Evolutionary conservation across 2,329 filamentous ascomycete species (phyloP).

Genomic region (Dothistroma septosporum): DNA sequence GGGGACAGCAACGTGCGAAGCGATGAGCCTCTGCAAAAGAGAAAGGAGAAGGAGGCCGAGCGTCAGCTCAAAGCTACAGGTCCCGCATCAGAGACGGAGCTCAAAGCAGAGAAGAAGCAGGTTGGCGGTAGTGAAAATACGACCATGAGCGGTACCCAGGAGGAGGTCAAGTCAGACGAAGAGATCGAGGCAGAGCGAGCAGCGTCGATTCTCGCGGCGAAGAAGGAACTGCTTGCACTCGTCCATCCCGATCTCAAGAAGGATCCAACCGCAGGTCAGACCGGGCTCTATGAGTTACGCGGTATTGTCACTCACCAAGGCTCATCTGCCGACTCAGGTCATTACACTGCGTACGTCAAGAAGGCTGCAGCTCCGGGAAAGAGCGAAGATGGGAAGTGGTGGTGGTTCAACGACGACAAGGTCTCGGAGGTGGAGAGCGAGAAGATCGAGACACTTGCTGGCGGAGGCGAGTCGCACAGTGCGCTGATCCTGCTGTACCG

Average conservation of each 20-base stretch:
- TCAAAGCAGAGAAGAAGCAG: conserved; percentile 44
- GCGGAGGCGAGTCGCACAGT: conserved; percentile 77
- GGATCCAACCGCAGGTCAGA: conserved; percentile 84
- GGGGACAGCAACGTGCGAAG: conserved; percentile 27
- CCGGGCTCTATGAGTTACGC: conserved; percentile 88
- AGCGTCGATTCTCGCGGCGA: conserved; percentile 69
- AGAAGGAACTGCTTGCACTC: conserved; percentile 79
- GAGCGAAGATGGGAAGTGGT: conserved; percentile 93
- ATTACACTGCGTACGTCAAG: conserved; percentile 98
- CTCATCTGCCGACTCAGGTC: conserved; percentile 91
- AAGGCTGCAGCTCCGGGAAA: conserved; percentile 79
- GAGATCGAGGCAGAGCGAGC: conserved; percentile 84
- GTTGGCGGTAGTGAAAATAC: conserved; percentile 59
- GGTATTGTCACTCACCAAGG: conserved; percentile 96
- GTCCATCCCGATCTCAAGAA: conserved; percentile 69
- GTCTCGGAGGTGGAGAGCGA: conserved; percentile 87
- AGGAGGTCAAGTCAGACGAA: conserved; percentile 90
- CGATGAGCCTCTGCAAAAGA: conserved; percentile 76
- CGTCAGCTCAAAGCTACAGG: conserved; percentile 33
- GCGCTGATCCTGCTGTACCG: conserved; percentile 76
- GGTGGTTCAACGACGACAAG: conserved; percentile 99
- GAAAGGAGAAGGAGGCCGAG: conserved; percentile 69
- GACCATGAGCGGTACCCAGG: conserved; percentile 70
- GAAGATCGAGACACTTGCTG: conserved; percentile 84
- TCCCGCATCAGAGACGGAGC: conserved; percentile 41